Evolutionary conservation across 495 filamentous ascomycete genomes (phyloP), one percentile per base, ranked within the genome.

Genomic region (Xylaria castorea): DNA sequence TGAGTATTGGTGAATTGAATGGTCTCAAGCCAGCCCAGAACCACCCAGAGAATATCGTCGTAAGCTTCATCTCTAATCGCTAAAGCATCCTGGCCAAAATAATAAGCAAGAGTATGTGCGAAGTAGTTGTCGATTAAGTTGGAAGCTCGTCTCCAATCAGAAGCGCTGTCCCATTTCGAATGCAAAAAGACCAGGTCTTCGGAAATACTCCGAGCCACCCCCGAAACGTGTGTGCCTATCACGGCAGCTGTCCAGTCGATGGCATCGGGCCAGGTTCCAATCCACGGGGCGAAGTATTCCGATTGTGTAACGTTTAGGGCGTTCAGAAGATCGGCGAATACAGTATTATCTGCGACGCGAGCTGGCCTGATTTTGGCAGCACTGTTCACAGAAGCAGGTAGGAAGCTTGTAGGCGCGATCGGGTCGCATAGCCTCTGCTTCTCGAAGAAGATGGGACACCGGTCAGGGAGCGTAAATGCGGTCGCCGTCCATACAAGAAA

Each of bases 41-140:
- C 95, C 14, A 98, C 94, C 96, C 96, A 99, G 27, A 97, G 87
- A 87, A 98, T 98, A 79, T 99, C 96, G 79, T 99, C 96, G 78
- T 91, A 97, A 1, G 95, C 96, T 70, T 98, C 88, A 46, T 87
- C 89, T 25, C 94, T 87, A 38, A 98, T 83, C 25, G 87, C 83
- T 73, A 95, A 91, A 16, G 88, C 87, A 79, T 97, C 90, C 78
- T 98, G 93, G 34, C 92, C 95, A 78, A 95, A 97, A 79, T 95
- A 97, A 78, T 91, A 95, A 9, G 88, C 88, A 18, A 90, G 82
- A 0, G 89, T 81, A 22, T 98, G 92, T 7, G 89, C 85, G 77
- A 97, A 96, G 76, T 94, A 96, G n/a, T 85, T 87, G 79, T 93
- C 92, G 78, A 97, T 87, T 1, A 92, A 80, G 74, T 97, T 95